Conservation (phyloP, 805 yeast genomes). For the Saturnispora ahearnii region DNA sequence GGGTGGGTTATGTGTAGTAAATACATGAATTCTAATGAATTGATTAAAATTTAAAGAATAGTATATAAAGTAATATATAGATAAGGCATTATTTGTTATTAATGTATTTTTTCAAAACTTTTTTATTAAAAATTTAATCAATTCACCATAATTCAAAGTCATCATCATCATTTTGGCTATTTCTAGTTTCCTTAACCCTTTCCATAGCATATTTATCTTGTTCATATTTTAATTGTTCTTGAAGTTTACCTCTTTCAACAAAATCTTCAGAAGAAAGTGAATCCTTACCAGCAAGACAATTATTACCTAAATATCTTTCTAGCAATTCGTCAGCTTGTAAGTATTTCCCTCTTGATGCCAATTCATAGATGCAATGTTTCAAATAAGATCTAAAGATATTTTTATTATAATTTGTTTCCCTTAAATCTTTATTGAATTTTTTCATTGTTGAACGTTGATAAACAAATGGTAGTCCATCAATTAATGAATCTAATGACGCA, state of each 20-base stretch:
- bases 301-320: slow-evolving; percentile 20
- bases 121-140: neutral
- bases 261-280: slow-evolving; percentile 2
- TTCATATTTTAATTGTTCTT: slow-evolving; percentile 15
- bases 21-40: slow-evolving; percentile 69
- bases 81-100: neutral
- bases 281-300: slow-evolving; percentile 16
- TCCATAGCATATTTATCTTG: slow-evolving; percentile 15
- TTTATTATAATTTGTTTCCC: slow-evolving; percentile 14
- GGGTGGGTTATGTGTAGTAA: slow-evolving; percentile 76
- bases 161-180: slow-evolving; percentile 21
- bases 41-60: slow-evolving; percentile 25
- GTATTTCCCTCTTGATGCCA: slow-evolving; percentile 16
- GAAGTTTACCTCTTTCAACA: slow-evolving; percentile 4
- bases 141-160: slow-evolving; percentile 23
- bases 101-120: neutral
- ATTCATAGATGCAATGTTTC: slow-evolving; percentile 16
- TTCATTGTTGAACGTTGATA: slow-evolving; percentile 7
- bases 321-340: slow-evolving; percentile 24
- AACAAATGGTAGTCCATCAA: slow-evolving; percentile 19
- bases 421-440: slow-evolving; percentile 10
- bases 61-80: neutral
- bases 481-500: slow-evolving; percentile 18
- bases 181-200: slow-evolving; percentile 11
- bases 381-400: slow-evolving; percentile 18